Evolutionary conservation across 2,329 filamentous ascomycete species (phyloP).

Genomic region (Rugonectria rugulosa): DNA sequence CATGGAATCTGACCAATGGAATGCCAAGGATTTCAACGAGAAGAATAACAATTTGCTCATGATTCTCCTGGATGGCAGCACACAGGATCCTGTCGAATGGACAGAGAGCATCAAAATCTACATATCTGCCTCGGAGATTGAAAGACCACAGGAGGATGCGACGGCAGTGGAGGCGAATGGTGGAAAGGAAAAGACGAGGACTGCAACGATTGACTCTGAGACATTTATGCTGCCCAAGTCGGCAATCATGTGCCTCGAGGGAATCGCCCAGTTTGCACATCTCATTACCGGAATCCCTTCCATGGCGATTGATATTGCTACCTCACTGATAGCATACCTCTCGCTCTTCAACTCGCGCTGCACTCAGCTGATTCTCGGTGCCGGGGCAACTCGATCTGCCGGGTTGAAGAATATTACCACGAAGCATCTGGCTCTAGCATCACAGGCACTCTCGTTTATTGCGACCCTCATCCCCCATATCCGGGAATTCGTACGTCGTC

Average conservation of each 20-base stretch:
- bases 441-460: constrained; percentile 87
- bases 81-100: constrained; percentile 74
- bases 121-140: constrained; percentile 54
- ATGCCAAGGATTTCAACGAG: constrained; percentile 76
- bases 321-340: constrained; percentile 82
- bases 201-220: constrained; percentile 83
- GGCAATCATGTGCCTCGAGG: constrained; percentile 80
- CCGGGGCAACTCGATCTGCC: constrained; percentile 86
- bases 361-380: constrained; percentile 94
- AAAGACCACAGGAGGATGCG: constrained; percentile 44
- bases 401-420: constrained; percentile 97
- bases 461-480: constrained; percentile 88
- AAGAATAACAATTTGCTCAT: constrained; percentile 66
- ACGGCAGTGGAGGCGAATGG: constrained; percentile 55
- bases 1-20: constrained; percentile 85
- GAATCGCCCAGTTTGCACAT: constrained; percentile 83
- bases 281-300: constrained; percentile 86
- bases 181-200: constrained; percentile 70
- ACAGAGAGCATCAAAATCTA: constrained; percentile 66
- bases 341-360: constrained; percentile 95
- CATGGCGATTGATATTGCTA: constrained; percentile 84
- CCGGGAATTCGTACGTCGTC: constrained; percentile 87
- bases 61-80: constrained; percentile 73
- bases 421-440: constrained; percentile 90
- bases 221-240: constrained; percentile 87